Evolutionary conservation across 2,329 filamentous ascomycete species (phyloP).

Genomic region (Colletotrichum horii): DNA sequence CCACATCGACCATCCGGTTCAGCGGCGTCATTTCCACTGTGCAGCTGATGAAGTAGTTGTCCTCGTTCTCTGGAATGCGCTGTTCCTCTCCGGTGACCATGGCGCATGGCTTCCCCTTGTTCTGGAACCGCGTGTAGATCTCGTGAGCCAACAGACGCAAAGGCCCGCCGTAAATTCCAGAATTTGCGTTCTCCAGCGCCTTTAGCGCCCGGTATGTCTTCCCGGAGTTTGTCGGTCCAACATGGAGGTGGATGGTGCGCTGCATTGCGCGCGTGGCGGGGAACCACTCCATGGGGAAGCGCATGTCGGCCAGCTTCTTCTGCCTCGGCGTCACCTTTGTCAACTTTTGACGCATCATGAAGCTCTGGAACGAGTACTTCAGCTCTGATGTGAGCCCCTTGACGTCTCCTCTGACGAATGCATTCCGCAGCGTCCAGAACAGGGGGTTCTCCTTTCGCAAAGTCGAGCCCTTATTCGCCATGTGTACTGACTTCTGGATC

Average conservation of each 20-base stretch:
- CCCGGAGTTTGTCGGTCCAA: conserved; percentile 96
- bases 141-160: conserved; percentile 90
- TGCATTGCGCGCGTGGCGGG: conserved; percentile 81
- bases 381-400: conserved; percentile 62
- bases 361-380: conserved; percentile 71
- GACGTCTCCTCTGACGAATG: conserved; percentile 60
- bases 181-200: conserved; percentile 75
- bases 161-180: conserved; percentile 89
- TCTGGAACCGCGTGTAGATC: conserved; percentile 85
- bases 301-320: conserved; percentile 74
- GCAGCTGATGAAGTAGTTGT: conserved; percentile 75
- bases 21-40: conserved; percentile 86
- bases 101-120: conserved; percentile 77
- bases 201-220: conserved; percentile 96
- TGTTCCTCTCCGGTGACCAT: conserved; percentile 93
- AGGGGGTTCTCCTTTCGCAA: conserved; percentile 53
- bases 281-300: conserved; percentile 93
- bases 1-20: conserved; percentile 74
- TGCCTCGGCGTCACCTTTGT: conserved; percentile 63
- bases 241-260: conserved; percentile 87
- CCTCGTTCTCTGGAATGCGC: conserved; percentile 64
- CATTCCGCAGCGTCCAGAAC: conserved; percentile 63
- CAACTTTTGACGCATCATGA: conserved; percentile 63
- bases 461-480: conserved; percentile 45
- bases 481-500: conserved; percentile 48